Base-by-base conservation (phyloP, 495 filamentous ascomycete species). In the Penicillium waksmanii region DNA sequence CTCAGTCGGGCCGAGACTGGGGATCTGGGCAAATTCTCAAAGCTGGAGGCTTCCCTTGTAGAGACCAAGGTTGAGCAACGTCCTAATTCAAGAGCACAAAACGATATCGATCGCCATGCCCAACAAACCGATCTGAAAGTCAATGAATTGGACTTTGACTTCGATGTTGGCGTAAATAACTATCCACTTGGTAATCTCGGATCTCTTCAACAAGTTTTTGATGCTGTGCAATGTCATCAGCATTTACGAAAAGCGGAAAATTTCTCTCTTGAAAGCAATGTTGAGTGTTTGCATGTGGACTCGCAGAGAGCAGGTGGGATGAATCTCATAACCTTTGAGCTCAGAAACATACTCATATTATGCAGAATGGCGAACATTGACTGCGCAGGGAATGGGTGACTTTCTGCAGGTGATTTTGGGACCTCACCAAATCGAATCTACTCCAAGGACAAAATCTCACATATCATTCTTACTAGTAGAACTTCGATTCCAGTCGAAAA, bases 171-270 rank as follows among this genome's bases (percentile, higher is more conserved):
- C 21, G 38, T 27, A 2, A 18, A 18, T 3, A 18, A 61, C 18
- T 61, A 61, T 17, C 53, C 59, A 2, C 40, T 61, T 18, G 40
- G 47, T 25, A 34, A 56, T 53, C 59, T 61, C 31, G 44, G 23
- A 15, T 61, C 59, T 9, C 53, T 61, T 33, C 59, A 61, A n/a
- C 59, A 61, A 31, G 59, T 61, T 13, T 61, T 61, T 13, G 54
- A 61, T 40, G 47, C 53, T 15, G 59, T 61, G 7, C 59, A 61
- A 27, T 61, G 44, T 40, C 40, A 61, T 21, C 25, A 51, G 6
- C 47, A 61, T 53, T 35, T 61, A 15, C 10, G 50, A 31, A 61
- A 53, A 23, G 11, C 13, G 8, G 15, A 47, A 9, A 61, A 61
- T 23, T 61, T 61, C 19, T 56, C 59, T 8, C n/a, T 19, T 4